These are phyloP conservation scores for Saitozyma sp. DNA, from an alignment of 768 basidiomycete species.

Conservation along the genomic window DNA sequence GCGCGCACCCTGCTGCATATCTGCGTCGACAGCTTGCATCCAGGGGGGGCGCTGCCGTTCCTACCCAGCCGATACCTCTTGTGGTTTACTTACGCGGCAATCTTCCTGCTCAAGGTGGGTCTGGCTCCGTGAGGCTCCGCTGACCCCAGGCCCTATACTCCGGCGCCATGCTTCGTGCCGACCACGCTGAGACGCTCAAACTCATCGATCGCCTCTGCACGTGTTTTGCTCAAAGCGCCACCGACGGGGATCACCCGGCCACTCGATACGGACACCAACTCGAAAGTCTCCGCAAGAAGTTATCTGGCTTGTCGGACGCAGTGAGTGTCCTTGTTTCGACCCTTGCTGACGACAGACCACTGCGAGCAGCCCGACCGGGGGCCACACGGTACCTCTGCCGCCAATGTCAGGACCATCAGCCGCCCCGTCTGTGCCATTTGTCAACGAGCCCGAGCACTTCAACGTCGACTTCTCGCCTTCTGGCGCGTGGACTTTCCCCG, in stretches of 20 bases:
- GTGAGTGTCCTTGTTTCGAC: slow-evolving; percentile 18
- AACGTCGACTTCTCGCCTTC: background rate
- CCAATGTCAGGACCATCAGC: slow-evolving; percentile 8
- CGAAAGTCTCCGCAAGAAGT: slow-evolving; percentile 31
- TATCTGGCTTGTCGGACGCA: slow-evolving; percentile 27
- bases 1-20: slow-evolving; percentile 43
- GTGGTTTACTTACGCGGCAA: slow-evolving; percentile 50
- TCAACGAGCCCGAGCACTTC: too few species aligned
- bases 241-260: slow-evolving; percentile 44
- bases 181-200: slow-evolving; percentile 37
- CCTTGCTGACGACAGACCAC: slow-evolving; percentile 16
- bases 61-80: slow-evolving; percentile 45
- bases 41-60: slow-evolving; percentile 43
- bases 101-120: slow-evolving; percentile 45
- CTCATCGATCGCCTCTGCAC: slow-evolving; percentile 42
- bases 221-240: slow-evolving; percentile 34
- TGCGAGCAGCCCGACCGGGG: slow-evolving; percentile 28
- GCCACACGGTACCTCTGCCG: slow-evolving; percentile 21
- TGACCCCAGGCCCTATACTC: slow-evolving; percentile 43
- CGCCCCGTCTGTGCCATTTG: too few species aligned
- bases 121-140: background rate
- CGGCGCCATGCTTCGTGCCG: slow-evolving; percentile 48
- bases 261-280: slow-evolving; percentile 44
- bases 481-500: slow-evolving; percentile 10
- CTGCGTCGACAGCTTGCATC: slow-evolving; percentile 44